Evolutionary conservation across 495 filamentous ascomycete genomes (phyloP), one percentile per base, ranked within the genome.

Genomic region (Aspergillus baeticus): DNA sequence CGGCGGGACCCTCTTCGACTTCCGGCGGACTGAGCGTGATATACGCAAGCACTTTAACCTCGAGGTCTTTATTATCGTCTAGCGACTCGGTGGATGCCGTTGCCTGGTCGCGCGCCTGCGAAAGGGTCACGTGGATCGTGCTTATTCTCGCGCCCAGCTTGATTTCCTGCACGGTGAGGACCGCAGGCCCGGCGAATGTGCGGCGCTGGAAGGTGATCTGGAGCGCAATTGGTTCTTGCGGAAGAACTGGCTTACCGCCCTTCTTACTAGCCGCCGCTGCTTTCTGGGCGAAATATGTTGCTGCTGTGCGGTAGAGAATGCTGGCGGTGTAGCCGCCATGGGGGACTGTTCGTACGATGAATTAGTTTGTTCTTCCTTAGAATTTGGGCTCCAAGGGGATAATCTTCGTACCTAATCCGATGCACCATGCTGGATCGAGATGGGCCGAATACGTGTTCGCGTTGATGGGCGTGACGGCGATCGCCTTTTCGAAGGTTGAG

Each of bases 251-350:
- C 21, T 15, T 20, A n/a, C 38, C n/a, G 38, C 17, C 6, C n/a
- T 15, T 17, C 6, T 3, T 1, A 41, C n/a, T 18, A 41, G 38
- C n/a, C 26, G 26, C 8, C 8, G 26, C 26, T 8, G 8, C 4
- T 33, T n/a, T 33, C 8, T 54, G 67, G 10, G 38, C 38, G 38
- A 85, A 85, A 66, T 89, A 84, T 11, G 62, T 64, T 10, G 58
- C 59, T 3, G 82, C 78, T 10, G 82, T 79, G 11, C 67, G 62
- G 44, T 86, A 72, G 56, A 90, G 64, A 52, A 75, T 60, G 14
- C 80, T 70, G 2, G 81, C 83, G 0, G 86, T 78, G 62, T 83
- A 88, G 29, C 87, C 87, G 39, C 87, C 87, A 57, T 91, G 86
- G 29, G 86, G 86, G 14, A 91, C 87, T 85, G 59, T 35, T 14